phyloP scores from a whole-genome alignment of 1,284 basidiomycete genomes.

The Heliocybe sulcata region DNA sequence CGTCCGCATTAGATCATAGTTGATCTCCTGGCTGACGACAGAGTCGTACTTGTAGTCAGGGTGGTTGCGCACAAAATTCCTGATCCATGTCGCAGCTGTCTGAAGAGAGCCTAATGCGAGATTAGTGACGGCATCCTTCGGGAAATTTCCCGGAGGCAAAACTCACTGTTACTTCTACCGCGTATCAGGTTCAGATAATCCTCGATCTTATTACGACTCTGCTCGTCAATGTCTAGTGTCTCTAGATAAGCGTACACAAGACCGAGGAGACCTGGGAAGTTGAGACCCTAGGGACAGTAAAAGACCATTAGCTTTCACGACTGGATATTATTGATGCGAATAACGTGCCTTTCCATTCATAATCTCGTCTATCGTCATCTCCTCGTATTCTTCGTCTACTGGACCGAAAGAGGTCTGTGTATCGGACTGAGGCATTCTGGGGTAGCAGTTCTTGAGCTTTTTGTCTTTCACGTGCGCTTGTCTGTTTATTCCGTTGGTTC shows the following conservation, averaged over 20 bases:
- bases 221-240: conserved; percentile 73
- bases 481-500: conserved; percentile 13
- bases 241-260: conserved; percentile 86
- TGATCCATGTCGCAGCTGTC: conserved; percentile 92
- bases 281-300: conserved; percentile 33
- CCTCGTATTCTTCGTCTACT: conserved; percentile 83
- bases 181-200: conserved; percentile 79
- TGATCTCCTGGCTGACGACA: conserved; percentile 85
- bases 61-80: conserved; percentile 86
- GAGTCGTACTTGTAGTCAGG: conserved; percentile 90
- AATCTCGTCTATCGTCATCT: conserved; percentile 91
- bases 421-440: conserved; percentile 44
- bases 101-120: conserved; percentile 83
- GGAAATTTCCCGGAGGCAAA: too few species aligned
- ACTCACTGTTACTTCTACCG: conserved; percentile 72
- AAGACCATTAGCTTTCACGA: not conserved
- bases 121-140: too few species aligned
- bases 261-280: conserved; percentile 83
- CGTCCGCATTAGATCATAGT: conserved; percentile 88
- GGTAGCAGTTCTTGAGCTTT: conserved; percentile 66
- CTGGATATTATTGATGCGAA: not conserved
- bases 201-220: conserved; percentile 61
- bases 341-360: conserved; percentile 79
- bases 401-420: conserved; percentile 32
- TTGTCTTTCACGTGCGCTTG: conserved; percentile 41